A percentile compares a stretch with the other conserved stretches of the same genome.
These are phyloP conservation scores for Clarireedia homoeocarpa DNA, from an alignment of 2,329 filamentous ascomycete genomes.

Conservation along the genomic window DNA sequence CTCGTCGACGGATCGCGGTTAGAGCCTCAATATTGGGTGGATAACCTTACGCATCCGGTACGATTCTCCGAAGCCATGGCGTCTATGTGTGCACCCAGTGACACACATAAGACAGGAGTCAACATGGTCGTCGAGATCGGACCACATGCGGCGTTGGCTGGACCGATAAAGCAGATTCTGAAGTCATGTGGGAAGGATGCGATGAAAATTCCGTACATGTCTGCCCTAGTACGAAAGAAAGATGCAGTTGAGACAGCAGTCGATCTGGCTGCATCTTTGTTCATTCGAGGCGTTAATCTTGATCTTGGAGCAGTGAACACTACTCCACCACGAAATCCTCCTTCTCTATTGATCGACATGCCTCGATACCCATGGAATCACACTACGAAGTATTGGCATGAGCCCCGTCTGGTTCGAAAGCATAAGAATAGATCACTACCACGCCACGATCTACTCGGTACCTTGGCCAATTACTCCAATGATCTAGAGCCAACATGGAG, in stretches of 20 bases:
- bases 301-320: conserved; percentile 43
- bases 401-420: conserved; percentile 39
- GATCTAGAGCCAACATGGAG: conserved; percentile 7
- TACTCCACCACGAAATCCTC: conserved; percentile 25
- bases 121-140: conserved; percentile 19
- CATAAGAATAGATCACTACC: conserved; percentile 18
- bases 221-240: conserved; percentile 11
- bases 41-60: conserved; percentile 38
- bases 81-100: conserved; percentile 16
- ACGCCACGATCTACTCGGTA: conserved; percentile 5
- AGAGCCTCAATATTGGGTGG: conserved; percentile 36
- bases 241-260: conserved; percentile 15
- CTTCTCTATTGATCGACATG: conserved; percentile 28
- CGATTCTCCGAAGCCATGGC: conserved; percentile 35
- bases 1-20: conserved; percentile 20
- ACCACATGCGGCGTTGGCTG: conserved; percentile 17
- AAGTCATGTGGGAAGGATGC: conserved; percentile 36
- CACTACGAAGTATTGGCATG: conserved; percentile 42
- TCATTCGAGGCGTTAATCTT: conserved; percentile 24
- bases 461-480: conserved; percentile 2
- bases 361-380: conserved; percentile 49
- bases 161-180: conserved; percentile 20
- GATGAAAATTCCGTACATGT: conserved; percentile 27
- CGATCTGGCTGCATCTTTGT: conserved; percentile 13
- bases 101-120: conserved; percentile 16